These are phyloP conservation scores for Gonium pectorale DNA, from an alignment of 139 green algal species.

Conservation along the genomic window DNA sequence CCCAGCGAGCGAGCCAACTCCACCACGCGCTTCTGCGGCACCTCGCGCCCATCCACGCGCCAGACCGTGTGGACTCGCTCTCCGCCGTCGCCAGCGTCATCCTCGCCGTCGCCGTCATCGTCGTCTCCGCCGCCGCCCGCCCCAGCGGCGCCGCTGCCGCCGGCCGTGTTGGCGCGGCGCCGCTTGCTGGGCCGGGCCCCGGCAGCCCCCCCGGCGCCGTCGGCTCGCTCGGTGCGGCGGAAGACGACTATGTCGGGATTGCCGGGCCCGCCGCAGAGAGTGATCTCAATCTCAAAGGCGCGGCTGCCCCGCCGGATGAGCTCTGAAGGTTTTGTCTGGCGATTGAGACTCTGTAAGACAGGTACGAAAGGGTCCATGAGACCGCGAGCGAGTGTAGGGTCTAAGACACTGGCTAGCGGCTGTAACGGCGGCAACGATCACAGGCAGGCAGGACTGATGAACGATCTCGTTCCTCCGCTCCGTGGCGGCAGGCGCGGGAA, in stretches of 20 bases:
- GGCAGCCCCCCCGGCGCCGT: no score
- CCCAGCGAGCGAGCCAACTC: constrained; percentile 73
- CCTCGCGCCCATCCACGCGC: background rate
- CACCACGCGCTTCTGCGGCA: constrained; percentile 66
- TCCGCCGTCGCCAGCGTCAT: background rate
- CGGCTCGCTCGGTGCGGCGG: constrained; percentile 35
- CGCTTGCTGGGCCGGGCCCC: background rate
- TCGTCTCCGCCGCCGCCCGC: background rate
- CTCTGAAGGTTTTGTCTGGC: constrained; percentile 76
- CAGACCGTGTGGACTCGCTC: constrained; percentile 3
- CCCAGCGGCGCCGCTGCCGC: background rate
- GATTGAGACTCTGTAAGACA: no score
- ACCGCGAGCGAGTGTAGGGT: no score
- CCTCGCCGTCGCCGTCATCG: background rate
- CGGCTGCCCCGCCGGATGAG: constrained; percentile 80
- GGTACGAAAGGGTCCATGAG: no score
- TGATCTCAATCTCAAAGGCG: constrained; percentile 74
- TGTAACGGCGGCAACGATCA: no score
- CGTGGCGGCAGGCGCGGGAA: no score
- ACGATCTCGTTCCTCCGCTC: no score
- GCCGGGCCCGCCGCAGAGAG: constrained; percentile 61
- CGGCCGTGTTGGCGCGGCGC: background rate
- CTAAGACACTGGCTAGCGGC: no score
- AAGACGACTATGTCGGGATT: constrained; percentile 48
- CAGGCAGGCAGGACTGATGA: no score